Evolutionary conservation across 306 rosid species (phyloP), one percentile per base, ranked within the genome.

Genomic region (Ziziphus jujuba): DNA sequence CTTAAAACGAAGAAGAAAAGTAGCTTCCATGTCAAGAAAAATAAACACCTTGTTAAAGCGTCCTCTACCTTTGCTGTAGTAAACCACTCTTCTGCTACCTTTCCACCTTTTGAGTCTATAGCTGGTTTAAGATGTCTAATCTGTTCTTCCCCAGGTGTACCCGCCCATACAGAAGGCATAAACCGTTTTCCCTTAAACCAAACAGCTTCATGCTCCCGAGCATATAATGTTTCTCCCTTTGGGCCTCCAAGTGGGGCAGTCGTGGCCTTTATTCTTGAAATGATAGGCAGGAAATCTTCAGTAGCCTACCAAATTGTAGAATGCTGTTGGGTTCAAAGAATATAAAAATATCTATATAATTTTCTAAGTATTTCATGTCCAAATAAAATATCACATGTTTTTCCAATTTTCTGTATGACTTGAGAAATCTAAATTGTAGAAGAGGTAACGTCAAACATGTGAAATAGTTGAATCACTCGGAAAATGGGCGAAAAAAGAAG

Each of bases 11-110:
- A 33, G 51, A 49, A 54, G 1, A 62, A 56, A n/a, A 74, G 38
- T 47, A 51, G 2, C 65, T 64, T 63, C 52, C n/a, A 54, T 21
- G 28, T 20, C 23, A 55, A 21, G 17, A 14, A 54, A 81, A 62
- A 25, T 43, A 14, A 67, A 65, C 17, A 90, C 98, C 91, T 86
- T 56, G 90, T 69, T 81, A 93, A 76, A 40, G 98, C 97, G 66
- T 77, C 87, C 66, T 93, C 98, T 81, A 93, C 96, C 75, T 84
- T 88, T 31, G 16, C 51, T 64, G 98, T 90, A 38, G 95, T 90
- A 84, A 83, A 93, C 98, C 98, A 93, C 75, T 90, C 97, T 75
- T 88, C 96, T 21, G 95, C 96, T 56, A 86, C 98, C 85, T 74
- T 93, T 81, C 79, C 86, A 58, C 98, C 98, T 81, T 88, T 93